Evolutionary conservation across 257 asterid species (phyloP), one percentile per base, ranked within the genome.

Genomic region (Thymus mandschuricus): DNA sequence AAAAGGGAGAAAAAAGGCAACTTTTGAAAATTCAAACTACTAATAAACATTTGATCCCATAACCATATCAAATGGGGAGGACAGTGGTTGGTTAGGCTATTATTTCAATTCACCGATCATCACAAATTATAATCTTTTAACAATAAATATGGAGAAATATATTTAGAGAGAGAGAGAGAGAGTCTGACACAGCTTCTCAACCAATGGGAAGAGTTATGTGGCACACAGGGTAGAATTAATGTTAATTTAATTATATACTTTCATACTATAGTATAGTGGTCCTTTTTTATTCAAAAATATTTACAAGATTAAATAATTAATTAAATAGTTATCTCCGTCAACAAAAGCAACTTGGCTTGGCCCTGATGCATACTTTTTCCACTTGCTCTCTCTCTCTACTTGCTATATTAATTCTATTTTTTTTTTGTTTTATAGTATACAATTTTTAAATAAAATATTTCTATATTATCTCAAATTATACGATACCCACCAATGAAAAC

Each of bases 341-440:
- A 86, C 88, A 88, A 88, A 86, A 79, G 69, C 91, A 48, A 82
- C 88, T 84, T 78, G 80, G 62, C 88, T 84, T 78, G 80, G 62
- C 73, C 41, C 40, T 43, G 61, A 73, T 60, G 38, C 49, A 77
- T 43, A 67, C 38, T 67, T 68, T 21, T 54, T 50, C 73, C 59
- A 64, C 74, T 71, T 63, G 76, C 74, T 29, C 60, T 29, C 60
- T 9, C 5, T 5, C 41, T 5, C 80, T 28, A 74, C 62, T 74
- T 62, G 64, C 69, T 76, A 48, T 12, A 71, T 43, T 8, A 41
- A 77, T 70, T 70, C 75, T 71, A 45, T 21, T n/a, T n/a, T n/a
- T n/a, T n/a, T 54, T 62, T 75, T 54, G 29, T 75, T 66, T 71
- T 30, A 31, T 31, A 57, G 1, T 1, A 56, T 4, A 28, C 27